A percentile compares a stretch with the other conserved stretches of the same genome.
Evolutionary conservation across 371 early-diverging fungal species (phyloP).

Genomic region (Coemansia sp.): DNA sequence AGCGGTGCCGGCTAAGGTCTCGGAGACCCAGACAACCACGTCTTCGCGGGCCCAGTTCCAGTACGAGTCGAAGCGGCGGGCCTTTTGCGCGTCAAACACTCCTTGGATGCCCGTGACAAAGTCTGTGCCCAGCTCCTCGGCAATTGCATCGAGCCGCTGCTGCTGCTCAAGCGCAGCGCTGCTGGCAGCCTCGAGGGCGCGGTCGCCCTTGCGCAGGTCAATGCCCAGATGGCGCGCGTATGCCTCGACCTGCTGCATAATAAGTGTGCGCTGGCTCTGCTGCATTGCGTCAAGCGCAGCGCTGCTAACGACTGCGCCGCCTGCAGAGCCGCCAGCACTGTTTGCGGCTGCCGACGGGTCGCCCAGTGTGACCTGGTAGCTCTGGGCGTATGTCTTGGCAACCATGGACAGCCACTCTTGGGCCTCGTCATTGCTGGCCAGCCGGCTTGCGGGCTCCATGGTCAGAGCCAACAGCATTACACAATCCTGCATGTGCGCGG

Average conservation of each 20-base stretch:
- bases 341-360: slow-evolving; percentile 32
- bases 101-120: slow-evolving; percentile 89
- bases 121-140: slow-evolving; percentile 83
- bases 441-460: slow-evolving; percentile 83
- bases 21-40: slow-evolving; percentile 50
- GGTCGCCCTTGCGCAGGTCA: slow-evolving; percentile 76
- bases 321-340: slow-evolving; percentile 11
- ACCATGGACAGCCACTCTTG: slow-evolving; percentile 81
- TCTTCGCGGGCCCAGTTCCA: slow-evolving; percentile 99
- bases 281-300: slow-evolving; percentile 84
- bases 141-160: slow-evolving; percentile 77
- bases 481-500: slow-evolving; percentile 77
- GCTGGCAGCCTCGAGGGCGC: slow-evolving; percentile 63
- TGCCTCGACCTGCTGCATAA: slow-evolving; percentile 79
- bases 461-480: slow-evolving; percentile 79
- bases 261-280: slow-evolving; percentile 72
- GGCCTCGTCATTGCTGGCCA: slow-evolving; percentile 75
- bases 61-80: slow-evolving; percentile 88
- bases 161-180: slow-evolving; percentile 62
- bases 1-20: not conserved
- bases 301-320: slow-evolving; percentile 66
- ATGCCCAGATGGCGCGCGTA: slow-evolving; percentile 83
- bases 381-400: slow-evolving; percentile 77
- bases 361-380: slow-evolving; percentile 61
- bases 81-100: slow-evolving; percentile 79